Evolutionary conservation across 495 filamentous ascomycete genomes (phyloP).

Genomic region (Talaromyces ruber): DNA sequence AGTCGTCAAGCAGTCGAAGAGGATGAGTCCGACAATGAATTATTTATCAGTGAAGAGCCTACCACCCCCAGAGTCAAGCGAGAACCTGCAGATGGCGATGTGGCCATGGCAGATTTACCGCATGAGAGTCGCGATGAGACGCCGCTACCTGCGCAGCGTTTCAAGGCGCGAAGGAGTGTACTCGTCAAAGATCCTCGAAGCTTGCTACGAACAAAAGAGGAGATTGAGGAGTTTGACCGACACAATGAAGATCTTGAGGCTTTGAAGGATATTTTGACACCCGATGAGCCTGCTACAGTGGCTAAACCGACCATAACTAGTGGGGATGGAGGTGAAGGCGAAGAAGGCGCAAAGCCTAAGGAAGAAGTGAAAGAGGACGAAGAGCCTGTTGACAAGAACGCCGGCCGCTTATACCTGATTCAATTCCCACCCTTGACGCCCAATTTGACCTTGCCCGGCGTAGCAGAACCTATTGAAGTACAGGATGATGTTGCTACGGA

Average conservation of each 20-base stretch:
- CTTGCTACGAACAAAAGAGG: constrained; percentile 35
- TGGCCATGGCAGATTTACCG: constrained; percentile 25
- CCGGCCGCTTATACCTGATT: constrained; percentile 42
- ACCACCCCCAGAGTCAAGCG: constrained; percentile 25
- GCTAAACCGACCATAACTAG: constrained; percentile 8
- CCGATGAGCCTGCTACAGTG: constrained; percentile 12
- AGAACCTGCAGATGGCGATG: constrained; percentile 36
- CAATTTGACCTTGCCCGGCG: constrained; percentile 29
- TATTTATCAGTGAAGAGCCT: constrained; percentile 23
- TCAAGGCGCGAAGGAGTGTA: constrained; percentile 27
- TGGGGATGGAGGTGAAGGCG: constrained; percentile 7
- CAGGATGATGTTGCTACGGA: constrained; percentile 7
- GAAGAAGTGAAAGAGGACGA: constrained; percentile 19
- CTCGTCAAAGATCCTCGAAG: constrained; percentile 22
- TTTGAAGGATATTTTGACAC: constrained; percentile 26
- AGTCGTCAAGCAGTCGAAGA: constrained; percentile 28
- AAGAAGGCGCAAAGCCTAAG: constrained; percentile 11
- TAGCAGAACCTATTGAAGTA: constrained; percentile 9
- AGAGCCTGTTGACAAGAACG: constrained; percentile 19
- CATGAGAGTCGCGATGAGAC: constrained; percentile 25
- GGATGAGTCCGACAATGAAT: constrained; percentile 17
- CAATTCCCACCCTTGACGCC: constrained; percentile 50
- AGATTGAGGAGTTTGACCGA: constrained; percentile 38
- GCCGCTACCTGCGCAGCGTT: constrained; percentile 27
- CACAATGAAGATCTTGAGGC: constrained; percentile 31